A percentile compares a stretch with the other conserved stretches of the same genome.
Conservation (phyloP, 768 basidiomycete genomes). For the Kwoniella pini region DNA sequence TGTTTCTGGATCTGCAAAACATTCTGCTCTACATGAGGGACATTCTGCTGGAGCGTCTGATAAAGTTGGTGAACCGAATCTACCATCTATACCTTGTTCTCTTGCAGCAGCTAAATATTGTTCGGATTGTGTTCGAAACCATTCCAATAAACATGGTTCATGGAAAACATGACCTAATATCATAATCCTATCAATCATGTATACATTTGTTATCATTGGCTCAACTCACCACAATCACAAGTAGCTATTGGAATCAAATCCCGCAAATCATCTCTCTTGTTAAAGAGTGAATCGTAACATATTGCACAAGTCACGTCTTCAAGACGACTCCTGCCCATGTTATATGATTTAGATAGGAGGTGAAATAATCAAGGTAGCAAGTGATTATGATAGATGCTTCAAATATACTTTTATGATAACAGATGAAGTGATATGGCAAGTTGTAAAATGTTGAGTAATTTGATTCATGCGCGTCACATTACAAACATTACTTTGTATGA, state of each 20-base stretch:
- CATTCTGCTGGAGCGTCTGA: constrained; percentile 39
- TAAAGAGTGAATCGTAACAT: constrained; percentile 42
- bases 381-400: no score
- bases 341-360: not conserved
- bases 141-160: constrained; percentile 32
- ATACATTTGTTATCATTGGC: not conserved
- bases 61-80: constrained; percentile 16
- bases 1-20: constrained; percentile 35
- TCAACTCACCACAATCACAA: constrained; percentile 39
- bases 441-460: no score
- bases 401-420: no score
- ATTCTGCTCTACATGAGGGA: constrained; percentile 39
- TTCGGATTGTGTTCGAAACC: constrained; percentile 33
- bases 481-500: not conserved
- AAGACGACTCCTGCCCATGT: constrained; percentile 20
- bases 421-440: no score
- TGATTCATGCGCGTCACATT: not conserved
- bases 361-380: not conserved
- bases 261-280: constrained; percentile 35
- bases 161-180: constrained; percentile 44
- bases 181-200: not conserved
- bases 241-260: constrained; percentile 33
- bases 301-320: constrained; percentile 39
- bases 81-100: constrained; percentile 19
- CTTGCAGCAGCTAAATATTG: constrained; percentile 23